phyloP scores from a whole-genome alignment of 768 basidiomycete species.

The Cystobasidium tubakii region DNA sequence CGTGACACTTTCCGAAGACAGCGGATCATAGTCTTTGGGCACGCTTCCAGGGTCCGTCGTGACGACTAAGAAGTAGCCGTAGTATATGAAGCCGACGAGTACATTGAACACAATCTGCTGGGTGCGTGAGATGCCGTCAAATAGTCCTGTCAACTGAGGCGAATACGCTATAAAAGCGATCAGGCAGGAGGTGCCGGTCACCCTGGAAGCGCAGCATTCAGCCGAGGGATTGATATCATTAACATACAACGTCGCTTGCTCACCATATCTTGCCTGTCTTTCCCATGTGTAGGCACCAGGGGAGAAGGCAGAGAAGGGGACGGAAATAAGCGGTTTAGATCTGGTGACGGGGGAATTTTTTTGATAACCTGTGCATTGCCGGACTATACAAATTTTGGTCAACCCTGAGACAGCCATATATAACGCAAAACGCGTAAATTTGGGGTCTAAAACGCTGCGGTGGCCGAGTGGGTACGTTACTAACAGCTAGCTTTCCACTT shows the following conservation, averaged over 20 bases:
- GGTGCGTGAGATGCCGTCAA: slow-evolving; percentile 4
- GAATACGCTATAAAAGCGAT: slow-evolving; percentile 75
- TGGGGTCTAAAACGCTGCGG: neutral
- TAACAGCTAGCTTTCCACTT: neutral
- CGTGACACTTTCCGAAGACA: neutral
- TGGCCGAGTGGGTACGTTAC: neutral
- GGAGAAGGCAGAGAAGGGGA: neutral
- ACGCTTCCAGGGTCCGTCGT: slow-evolving; percentile 76
- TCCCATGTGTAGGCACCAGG: slow-evolving; percentile 11
- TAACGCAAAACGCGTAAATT: too few species aligned
- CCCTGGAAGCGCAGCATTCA: slow-evolving; percentile 45
- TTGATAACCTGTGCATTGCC: too few species aligned
- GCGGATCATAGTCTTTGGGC: slow-evolving; percentile 52
- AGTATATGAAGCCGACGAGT: slow-evolving; percentile 69
- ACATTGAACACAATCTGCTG: slow-evolving; percentile 53
- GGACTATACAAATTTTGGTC: too few species aligned
- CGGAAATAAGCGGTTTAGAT: neutral
- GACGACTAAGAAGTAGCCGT: slow-evolving; percentile 83
- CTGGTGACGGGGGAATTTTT: too few species aligned
- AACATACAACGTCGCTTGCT: neutral
- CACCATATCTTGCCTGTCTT: slow-evolving; percentile 32
- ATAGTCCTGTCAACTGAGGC: slow-evolving; percentile 77
- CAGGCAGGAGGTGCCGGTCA: slow-evolving; percentile 48
- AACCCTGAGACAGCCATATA: too few species aligned
- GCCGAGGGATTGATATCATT: neutral